Evolutionary conservation across 164 flowering plant species (phyloP).

Genomic region (Cinnamomum chago): DNA sequence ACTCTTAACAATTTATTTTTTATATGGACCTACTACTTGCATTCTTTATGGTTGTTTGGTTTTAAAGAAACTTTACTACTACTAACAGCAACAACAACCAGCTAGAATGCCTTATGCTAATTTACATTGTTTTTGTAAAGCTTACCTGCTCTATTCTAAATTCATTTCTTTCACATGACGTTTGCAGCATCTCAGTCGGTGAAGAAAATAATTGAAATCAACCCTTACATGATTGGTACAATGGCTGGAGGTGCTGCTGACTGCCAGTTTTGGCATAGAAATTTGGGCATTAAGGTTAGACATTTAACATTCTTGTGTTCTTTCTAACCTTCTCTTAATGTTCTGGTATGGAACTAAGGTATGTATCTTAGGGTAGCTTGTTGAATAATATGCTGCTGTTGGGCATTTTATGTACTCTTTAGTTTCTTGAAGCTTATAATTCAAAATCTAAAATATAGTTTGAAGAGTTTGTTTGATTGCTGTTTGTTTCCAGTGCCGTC

Average conservation of each 20-base stretch:
- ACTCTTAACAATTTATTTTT: too few relatives aligned
- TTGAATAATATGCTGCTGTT: background rate
- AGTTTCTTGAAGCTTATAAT: background rate
- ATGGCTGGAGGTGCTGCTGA: constrained; percentile 99
- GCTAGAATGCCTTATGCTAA: too few relatives aligned
- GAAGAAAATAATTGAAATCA: constrained; percentile 96
- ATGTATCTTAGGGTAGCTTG: background rate
- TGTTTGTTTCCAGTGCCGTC: constrained; percentile 55
- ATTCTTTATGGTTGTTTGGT: background rate
- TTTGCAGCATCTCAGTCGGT: constrained; percentile 93
- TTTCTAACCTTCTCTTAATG: background rate
- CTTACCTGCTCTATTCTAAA: background rate
- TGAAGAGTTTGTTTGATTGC: background rate
- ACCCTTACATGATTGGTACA: constrained; percentile 98
- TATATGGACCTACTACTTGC: background rate
- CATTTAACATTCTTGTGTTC: background rate
- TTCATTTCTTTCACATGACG: background rate
- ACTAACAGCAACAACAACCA: too few relatives aligned
- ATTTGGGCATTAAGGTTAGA: constrained; percentile 86
- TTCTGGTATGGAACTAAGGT: background rate
- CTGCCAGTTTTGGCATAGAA: constrained; percentile 99
- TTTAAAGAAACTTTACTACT: background rate
- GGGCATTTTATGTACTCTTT: background rate
- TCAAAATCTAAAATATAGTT: background rate
- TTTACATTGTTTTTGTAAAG: background rate